Conservation (phyloP, 306 rosid genomes). For the Corylus heterophylla region DNA sequence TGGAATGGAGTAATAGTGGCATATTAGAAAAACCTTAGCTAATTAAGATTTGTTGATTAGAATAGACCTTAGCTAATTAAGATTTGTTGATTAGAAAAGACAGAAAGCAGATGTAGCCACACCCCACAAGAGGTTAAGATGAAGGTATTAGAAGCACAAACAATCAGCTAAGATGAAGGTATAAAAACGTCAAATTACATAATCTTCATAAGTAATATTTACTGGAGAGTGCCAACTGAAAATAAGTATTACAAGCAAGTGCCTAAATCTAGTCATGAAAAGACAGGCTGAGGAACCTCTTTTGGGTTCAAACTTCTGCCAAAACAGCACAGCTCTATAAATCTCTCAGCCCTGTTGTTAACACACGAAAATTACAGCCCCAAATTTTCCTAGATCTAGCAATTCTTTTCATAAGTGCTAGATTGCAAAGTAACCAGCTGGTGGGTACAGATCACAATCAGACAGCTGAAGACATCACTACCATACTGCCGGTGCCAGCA, state of each 20-base stretch:
- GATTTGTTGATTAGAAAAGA: not conserved
- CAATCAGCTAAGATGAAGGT: not conserved
- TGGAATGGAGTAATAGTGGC: conserved; percentile 22
- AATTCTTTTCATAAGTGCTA: not conserved
- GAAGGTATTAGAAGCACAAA: conserved; percentile 2
- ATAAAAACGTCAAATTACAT: not conserved
- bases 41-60: not conserved
- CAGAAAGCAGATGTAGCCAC: not conserved
- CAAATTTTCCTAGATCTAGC: not conserved
- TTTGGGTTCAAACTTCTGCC: not conserved
- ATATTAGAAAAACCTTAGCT: not conserved
- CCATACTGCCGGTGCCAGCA: too few species aligned
- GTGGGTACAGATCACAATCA: too few species aligned
- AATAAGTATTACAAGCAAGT: not conserved
- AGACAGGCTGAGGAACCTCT: not conserved
- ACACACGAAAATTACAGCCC: not conserved
- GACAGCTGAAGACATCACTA: too few species aligned
- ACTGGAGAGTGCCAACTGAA: not conserved
- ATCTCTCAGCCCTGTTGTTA: not conserved
- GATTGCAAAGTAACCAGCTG: too few species aligned
- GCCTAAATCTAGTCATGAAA: not conserved
- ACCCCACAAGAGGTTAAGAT: not conserved
- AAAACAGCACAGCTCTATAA: not conserved
- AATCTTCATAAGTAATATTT: not conserved
- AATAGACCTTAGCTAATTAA: not conserved